Base-by-base conservation (phyloP, 2,329 filamentous ascomycete species). In the Penicillium digitatum region DNA sequence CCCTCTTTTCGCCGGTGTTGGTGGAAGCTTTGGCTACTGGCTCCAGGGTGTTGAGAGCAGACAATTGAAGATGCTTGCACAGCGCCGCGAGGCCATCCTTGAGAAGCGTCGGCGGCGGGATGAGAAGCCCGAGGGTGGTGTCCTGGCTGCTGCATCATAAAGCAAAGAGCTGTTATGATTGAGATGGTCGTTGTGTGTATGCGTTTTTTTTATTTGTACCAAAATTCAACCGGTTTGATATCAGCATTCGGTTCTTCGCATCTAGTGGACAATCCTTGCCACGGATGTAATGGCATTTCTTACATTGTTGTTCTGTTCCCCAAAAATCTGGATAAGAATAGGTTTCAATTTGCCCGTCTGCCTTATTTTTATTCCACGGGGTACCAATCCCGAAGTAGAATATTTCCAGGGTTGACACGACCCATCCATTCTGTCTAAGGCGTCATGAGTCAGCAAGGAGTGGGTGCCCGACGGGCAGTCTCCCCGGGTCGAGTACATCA, bases 21-120 rank as follows among this genome's bases (percentile, higher is more conserved):
- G 92, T 66, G 92, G 87, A 66, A 90, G 88, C 77, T 96, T 97
- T 78, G 94, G 94, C 66, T 96, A 96, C 82, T 99, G 93, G 91
- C 80, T 99, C 66, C 87, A 92, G 79, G 89, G 90, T 60, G 89
- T 97, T 54, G 90, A 96, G 75, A 80, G 89, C 69, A 82, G 86
- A 72, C 93, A 97, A 77, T 82, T 87, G 64, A 83, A 84, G 62
- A 82, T 91, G 60, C 79, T 99, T 56, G 79, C 81, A 62, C 88
- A 93, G 71, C 86, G 92, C 71, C 92, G 91, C 80, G 82, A 88
- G 64, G 76, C 81, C 53, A 81, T 99, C 63, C 79, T 97, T 55
- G 92, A 95, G 79, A 97, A 97, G 86, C 82, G 94, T 72, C 86
- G 86, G 73, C 82, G 90, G 75, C 86, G 87, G 72, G 87, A 86